Evolutionary conservation across 2,329 filamentous ascomycete genomes (phyloP), one percentile per base, ranked within the genome.

Genomic region (Monosporascus cannonballus): DNA sequence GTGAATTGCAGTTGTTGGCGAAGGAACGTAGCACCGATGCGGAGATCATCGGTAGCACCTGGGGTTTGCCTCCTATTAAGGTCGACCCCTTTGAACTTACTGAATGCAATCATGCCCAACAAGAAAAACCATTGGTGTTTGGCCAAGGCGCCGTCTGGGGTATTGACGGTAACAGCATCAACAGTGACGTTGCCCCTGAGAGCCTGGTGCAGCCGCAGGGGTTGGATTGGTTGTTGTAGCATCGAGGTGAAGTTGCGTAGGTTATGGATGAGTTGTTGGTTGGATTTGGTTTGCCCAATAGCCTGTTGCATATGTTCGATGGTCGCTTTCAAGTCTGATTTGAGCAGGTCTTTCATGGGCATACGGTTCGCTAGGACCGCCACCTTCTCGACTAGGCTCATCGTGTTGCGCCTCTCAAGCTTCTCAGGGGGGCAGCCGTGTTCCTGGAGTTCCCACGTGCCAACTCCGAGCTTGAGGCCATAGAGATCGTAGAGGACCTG

Each of bases 301-400:
- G 89, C 86, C 59, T 90, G 85, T 67, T 97, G 92, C 71, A 99
- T 90, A 60, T 92, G 91, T 54, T 99, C 94, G 54, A 99, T 94
- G 0, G 91, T 90, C 17, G 79, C 83, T 67, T 93, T 95, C 51
- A 99, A 76, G 52, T 97, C 90, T 17, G 91, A 94, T 68, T 96
- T 97, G 17, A 91, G 82, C 18, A 97, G 73, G 59, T 97, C 94
- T 63, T 93, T 96, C 74, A 96, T 88, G 22, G 89, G 86, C 76
- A 96, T 86, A 56, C 88, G 85, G 48, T 86, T 86, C 2, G 90
- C 90, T 53, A 96, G 84, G 37, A 83, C 76, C 64, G 95, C 86
- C 38, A 97, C 82, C 64, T 92, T 89, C 56, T 96, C 89, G 11
- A 96, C 83, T 47, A 96, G 79, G 57, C 87, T 84, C 63, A 92